Conservation (phyloP, 2,329 filamentous ascomycete genomes). For the Myriosclerotinia duriaeana region DNA sequence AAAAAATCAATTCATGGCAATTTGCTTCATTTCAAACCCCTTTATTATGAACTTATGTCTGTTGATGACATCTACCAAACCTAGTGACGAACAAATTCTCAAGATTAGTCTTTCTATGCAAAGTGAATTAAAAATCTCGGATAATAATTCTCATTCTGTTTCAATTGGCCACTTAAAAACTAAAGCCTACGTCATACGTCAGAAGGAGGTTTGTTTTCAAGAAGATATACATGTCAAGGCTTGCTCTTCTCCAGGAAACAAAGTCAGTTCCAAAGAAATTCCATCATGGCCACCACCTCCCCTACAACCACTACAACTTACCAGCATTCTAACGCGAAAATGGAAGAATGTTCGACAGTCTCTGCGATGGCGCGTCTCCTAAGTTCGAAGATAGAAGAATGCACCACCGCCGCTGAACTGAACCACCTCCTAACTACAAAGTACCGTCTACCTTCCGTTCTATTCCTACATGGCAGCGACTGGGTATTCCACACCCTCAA, state of each 20-base stretch:
- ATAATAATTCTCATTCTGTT: neutral
- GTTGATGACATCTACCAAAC: neutral
- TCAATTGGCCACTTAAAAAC: neutral
- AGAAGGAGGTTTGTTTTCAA: neutral
- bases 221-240: neutral
- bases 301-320: neutral
- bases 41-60: neutral
- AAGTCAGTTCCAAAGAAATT: neutral
- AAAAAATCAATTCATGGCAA: neutral
- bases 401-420: too few species aligned
- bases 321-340: neutral
- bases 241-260: neutral
- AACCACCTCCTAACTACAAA: too few species aligned
- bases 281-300: neutral
- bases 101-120: neutral
- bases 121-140: neutral
- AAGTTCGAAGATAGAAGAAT: too few species aligned
- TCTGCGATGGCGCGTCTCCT: neutral
- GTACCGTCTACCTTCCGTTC: neutral
- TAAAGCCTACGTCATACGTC: neutral
- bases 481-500: neutral
- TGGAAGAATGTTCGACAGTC: neutral
- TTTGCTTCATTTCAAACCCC: neutral
- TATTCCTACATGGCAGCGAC: slow-evolving; percentile 4
- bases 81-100: neutral